Evolutionary conservation across 2,329 filamentous ascomycete genomes (phyloP).

Genomic region (Colletotrichum tamarilloi): DNA sequence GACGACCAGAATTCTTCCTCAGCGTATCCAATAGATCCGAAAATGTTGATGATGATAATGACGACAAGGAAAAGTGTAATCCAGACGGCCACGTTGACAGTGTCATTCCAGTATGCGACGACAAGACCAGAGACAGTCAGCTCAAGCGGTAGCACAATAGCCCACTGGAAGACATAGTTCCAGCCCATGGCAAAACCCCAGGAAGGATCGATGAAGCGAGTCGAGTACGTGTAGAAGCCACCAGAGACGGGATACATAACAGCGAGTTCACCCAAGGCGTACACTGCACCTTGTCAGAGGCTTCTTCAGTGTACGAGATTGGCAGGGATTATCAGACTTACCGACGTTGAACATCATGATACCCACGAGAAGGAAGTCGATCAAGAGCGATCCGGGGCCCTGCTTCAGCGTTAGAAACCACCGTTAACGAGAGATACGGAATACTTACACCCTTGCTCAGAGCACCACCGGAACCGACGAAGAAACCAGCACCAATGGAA

Average conservation of each 20-base stretch:
- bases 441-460: constrained; percentile 54
- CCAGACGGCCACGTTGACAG: constrained; percentile 61
- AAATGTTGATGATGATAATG: constrained; percentile 64
- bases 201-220: constrained; percentile 71
- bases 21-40: constrained; percentile 64
- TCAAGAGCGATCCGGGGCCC: constrained; percentile 55
- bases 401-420: neutral
- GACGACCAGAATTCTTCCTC: constrained; percentile 69
- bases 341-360: constrained; percentile 70
- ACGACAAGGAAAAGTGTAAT: constrained; percentile 63
- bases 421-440: rapidly evolving
- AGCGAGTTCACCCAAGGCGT: constrained; percentile 70
- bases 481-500: constrained; percentile 72
- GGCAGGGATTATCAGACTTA: neutral
- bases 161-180: constrained; percentile 64
- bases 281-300: constrained; percentile 46
- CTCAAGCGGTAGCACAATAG: constrained; percentile 61
- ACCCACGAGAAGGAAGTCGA: constrained; percentile 67
- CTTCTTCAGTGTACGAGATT: neutral
- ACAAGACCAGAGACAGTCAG: constrained; percentile 63
- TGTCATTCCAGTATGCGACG: constrained; percentile 60
- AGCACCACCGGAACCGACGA: constrained; percentile 68
- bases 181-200: constrained; percentile 68
- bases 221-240: constrained; percentile 71
- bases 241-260: constrained; percentile 72